phyloP scores from a whole-genome alignment of 352 stramenopile genomes.

The Halophytophthora polymorphica region DNA sequence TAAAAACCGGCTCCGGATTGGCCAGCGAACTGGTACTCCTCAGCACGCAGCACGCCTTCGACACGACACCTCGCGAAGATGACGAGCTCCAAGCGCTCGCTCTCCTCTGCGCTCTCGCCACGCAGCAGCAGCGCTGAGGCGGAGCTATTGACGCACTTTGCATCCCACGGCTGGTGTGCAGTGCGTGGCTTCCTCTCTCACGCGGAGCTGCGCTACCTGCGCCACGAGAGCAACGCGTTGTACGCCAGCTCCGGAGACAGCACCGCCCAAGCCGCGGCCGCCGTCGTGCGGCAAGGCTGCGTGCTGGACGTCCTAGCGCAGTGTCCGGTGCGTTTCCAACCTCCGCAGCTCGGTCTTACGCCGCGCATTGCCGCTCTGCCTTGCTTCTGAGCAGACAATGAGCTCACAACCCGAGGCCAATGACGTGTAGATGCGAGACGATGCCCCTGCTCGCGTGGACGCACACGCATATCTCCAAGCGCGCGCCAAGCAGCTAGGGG shows the following conservation, averaged over 20 bases:
- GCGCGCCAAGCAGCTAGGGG: constrained; percentile 25
- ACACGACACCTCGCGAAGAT: too few species aligned
- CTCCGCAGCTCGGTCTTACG: not conserved
- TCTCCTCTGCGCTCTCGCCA: too few species aligned
- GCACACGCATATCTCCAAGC: constrained; percentile 22
- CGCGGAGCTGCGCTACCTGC: constrained; percentile 36
- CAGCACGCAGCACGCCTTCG: too few species aligned
- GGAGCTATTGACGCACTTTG: too few species aligned
- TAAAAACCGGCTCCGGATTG: too few species aligned
- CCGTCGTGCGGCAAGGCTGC: constrained; percentile 33
- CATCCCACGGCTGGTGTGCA: constrained; percentile 16
- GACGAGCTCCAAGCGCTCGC: too few species aligned
- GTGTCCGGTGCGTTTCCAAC: constrained; percentile 30
- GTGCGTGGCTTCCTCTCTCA: constrained; percentile 32
- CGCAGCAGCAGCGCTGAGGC: too few species aligned
- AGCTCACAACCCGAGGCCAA: not conserved
- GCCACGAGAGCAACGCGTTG: constrained; percentile 32
- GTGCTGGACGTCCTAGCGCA: constrained; percentile 62
- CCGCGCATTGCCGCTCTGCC: not conserved
- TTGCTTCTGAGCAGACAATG: not conserved
- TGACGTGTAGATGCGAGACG: constrained; percentile 47
- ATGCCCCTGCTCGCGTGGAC: constrained; percentile 22
- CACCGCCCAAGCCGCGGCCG: constrained; percentile 11
- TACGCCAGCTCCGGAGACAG: constrained; percentile 9
- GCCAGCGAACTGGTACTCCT: too few species aligned